Evolutionary conservation across 2,329 filamentous ascomycete genomes (phyloP).

Genomic region (Colletotrichum sp.): DNA sequence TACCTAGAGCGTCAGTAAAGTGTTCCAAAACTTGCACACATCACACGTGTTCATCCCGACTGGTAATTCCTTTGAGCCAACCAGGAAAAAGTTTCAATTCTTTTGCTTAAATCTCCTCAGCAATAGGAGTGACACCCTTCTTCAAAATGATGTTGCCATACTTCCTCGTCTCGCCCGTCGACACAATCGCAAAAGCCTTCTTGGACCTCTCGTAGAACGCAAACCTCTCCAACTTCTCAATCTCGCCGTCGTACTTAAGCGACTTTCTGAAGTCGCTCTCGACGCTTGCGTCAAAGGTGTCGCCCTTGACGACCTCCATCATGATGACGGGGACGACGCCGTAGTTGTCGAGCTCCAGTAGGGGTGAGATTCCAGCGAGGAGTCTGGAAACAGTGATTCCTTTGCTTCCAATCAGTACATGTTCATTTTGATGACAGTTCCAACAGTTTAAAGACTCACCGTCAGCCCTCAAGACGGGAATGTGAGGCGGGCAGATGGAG

Average conservation of each 20-base stretch:
- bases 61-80: no score
- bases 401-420: background rate
- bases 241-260: constrained; percentile 9
- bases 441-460: no score
- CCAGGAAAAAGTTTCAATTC: no score
- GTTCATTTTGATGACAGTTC: no score
- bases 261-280: constrained; percentile 6
- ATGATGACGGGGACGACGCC: constrained; percentile 17
- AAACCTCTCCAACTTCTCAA: constrained; percentile 16
- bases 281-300: constrained; percentile 13
- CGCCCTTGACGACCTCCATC: constrained; percentile 19
- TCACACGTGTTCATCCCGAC: no score
- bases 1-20: no score
- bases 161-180: constrained; percentile 17
- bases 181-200: constrained; percentile 9
- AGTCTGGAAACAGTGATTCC: constrained; percentile 17
- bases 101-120: background rate
- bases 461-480: constrained; percentile 11
- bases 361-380: constrained; percentile 6
- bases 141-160: constrained; percentile 16
- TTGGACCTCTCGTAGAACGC: constrained; percentile 14
- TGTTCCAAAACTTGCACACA: no score
- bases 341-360: constrained; percentile 17
- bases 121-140: constrained; percentile 6
- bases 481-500: constrained; percentile 15